A percentile compares a stretch with the other conserved stretches of the same genome.
Conservation (phyloP, 2,329 filamentous ascomycete genomes). For the Trichoderma sp. region DNA sequence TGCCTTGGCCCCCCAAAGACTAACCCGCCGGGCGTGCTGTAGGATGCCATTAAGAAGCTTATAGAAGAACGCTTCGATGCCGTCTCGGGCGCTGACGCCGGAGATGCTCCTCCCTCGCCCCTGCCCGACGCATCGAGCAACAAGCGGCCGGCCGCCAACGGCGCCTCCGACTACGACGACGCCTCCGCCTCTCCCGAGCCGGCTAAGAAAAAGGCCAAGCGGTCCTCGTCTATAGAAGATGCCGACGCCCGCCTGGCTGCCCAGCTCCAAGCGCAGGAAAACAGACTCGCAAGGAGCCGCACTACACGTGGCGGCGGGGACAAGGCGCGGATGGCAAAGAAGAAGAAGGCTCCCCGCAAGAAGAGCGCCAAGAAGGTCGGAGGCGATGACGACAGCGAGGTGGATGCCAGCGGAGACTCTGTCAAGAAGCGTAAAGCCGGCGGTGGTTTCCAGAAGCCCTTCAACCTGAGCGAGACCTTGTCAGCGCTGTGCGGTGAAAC, state of each 20-base stretch:
- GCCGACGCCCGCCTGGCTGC: slow-evolving; percentile 87
- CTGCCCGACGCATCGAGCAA: slow-evolving; percentile 36
- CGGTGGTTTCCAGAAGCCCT: slow-evolving; percentile 89
- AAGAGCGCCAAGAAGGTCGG: slow-evolving; percentile 76
- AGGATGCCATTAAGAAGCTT: slow-evolving; percentile 70
- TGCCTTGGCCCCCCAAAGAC: background rate
- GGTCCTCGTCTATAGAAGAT: slow-evolving; percentile 62
- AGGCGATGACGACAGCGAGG: slow-evolving; percentile 77
- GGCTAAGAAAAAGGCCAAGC: slow-evolving; percentile 67
- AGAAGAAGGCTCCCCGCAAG: slow-evolving; percentile 67
- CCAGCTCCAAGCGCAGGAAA: slow-evolving; percentile 89
- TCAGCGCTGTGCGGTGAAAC: slow-evolving; percentile 70
- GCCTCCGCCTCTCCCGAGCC: slow-evolving; percentile 50
- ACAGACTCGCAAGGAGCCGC: slow-evolving; percentile 65
- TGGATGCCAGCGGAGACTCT: slow-evolving; percentile 62
- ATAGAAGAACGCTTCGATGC: slow-evolving; percentile 76
- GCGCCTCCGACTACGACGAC: slow-evolving; percentile 42
- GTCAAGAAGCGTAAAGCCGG: slow-evolving; percentile 77
- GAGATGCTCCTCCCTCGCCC: slow-evolving; percentile 42
- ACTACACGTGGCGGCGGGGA: slow-evolving; percentile 76
- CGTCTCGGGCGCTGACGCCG: slow-evolving; percentile 55
- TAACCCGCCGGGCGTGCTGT: background rate
- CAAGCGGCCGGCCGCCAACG: slow-evolving; percentile 42
- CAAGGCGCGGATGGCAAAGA: slow-evolving; percentile 59
- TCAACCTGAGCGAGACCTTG: slow-evolving; percentile 70